Conservation (phyloP, 2,329 filamentous ascomycete species). For the Talaromyces sp. region DNA sequence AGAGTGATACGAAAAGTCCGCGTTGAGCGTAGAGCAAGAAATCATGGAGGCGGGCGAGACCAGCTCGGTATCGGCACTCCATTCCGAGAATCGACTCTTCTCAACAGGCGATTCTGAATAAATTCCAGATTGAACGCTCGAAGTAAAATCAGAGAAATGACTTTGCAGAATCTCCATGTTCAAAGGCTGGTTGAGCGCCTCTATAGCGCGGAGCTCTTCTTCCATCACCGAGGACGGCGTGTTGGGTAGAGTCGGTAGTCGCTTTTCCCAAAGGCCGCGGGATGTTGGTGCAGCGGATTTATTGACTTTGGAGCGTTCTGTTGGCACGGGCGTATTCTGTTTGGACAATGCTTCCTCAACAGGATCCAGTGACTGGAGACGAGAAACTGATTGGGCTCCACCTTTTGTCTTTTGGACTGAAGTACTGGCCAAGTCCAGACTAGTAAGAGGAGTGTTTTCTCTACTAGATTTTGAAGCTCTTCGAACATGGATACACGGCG, state of each 20-base stretch:
- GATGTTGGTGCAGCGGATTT: conserved; percentile 20
- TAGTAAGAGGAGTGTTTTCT: conserved; percentile 14
- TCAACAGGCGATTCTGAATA: conserved; percentile 23
- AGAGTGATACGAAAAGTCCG: neutral
- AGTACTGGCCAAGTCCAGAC: neutral
- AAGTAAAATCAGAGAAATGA: conserved; percentile 37
- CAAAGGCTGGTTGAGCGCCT: conserved; percentile 25
- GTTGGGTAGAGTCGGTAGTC: conserved; percentile 41
- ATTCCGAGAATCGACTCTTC: conserved; percentile 35
- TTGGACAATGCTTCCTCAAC: conserved; percentile 16
- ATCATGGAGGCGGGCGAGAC: conserved; percentile 31
- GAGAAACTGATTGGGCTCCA: conserved; percentile 2
- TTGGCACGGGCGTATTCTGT: conserved; percentile 19
- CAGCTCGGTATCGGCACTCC: conserved; percentile 33
- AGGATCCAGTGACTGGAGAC: conserved; percentile 12
- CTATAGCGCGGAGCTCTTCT: conserved; percentile 31
- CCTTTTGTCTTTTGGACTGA: neutral
- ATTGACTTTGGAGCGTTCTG: conserved; percentile 12
- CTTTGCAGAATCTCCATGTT: conserved; percentile 31
- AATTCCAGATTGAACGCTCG: conserved; percentile 23
- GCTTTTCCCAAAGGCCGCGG: conserved; percentile 28
- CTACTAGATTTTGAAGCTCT: conserved; percentile 27
- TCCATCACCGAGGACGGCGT: conserved; percentile 42
- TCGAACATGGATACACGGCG: conserved; percentile 31
- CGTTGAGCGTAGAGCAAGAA: conserved; percentile 28